These are phyloP conservation scores for Dendrobium nobile DNA, from an alignment of 106 monocot genomes.

Conservation along the genomic window DNA sequence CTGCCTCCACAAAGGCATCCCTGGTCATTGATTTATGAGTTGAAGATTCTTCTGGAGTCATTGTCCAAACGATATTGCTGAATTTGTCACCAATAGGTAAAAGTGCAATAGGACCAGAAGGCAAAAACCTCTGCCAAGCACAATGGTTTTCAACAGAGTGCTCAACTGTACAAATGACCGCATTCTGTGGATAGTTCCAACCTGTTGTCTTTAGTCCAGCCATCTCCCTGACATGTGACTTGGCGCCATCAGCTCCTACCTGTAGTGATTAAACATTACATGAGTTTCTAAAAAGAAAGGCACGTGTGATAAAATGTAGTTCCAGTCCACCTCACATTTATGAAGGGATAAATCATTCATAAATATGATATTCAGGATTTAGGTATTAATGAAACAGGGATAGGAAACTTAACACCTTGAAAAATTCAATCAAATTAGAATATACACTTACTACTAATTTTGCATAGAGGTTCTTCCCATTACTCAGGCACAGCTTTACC, in stretches of 20 bases:
- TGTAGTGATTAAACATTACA: conserved; percentile 18
- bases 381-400: background rate
- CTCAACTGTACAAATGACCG: conserved; percentile 88
- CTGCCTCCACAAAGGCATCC: conserved; percentile 62
- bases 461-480: conserved; percentile 59
- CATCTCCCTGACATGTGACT: conserved; percentile 74
- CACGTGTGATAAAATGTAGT: background rate
- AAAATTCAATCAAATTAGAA: conserved; percentile 8
- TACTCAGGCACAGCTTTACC: conserved; percentile 60
- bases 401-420: background rate
- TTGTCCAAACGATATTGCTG: conserved; percentile 99
- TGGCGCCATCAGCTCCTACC: conserved; percentile 98
- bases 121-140: conserved; percentile 98
- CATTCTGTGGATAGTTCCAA: conserved; percentile 87
- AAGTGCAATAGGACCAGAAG: conserved; percentile 93
- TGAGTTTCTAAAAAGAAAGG: background rate
- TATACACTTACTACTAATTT: conserved; percentile 81
- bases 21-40: conserved; percentile 47
- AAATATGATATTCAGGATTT: background rate
- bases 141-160: conserved; percentile 63
- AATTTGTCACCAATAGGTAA: conserved; percentile 74
- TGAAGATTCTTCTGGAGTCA: conserved; percentile 57
- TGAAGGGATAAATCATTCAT: too few species aligned
- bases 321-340: too few species aligned
- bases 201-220: conserved; percentile 68